phyloP scores from a whole-genome alignment of 352 stramenopile genomes.

The Albugo laibachii region DNA sequence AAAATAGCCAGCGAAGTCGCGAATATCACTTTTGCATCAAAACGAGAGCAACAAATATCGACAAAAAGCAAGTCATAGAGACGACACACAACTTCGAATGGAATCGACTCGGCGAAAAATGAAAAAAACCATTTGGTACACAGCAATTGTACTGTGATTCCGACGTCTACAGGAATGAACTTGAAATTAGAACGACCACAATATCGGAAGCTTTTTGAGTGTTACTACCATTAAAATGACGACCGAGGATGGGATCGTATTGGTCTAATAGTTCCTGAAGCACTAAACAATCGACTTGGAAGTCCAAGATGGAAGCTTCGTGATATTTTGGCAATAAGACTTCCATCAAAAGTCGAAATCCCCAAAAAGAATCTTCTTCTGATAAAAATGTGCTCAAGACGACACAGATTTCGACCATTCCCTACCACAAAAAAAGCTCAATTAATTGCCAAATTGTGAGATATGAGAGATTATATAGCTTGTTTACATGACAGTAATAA shows the following conservation, averaged over 20 bases:
- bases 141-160: constrained; percentile 51
- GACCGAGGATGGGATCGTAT: constrained; percentile 24
- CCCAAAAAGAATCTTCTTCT: constrained; percentile 64
- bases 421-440: constrained; percentile 8
- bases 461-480: background rate
- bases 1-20: constrained; percentile 53
- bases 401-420: constrained; percentile 64
- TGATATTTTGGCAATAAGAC: constrained; percentile 62
- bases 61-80: constrained; percentile 59
- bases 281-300: constrained; percentile 66
- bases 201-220: background rate
- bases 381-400: constrained; percentile 55
- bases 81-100: constrained; percentile 52
- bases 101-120: constrained; percentile 68
- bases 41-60: constrained; percentile 26
- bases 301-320: constrained; percentile 55
- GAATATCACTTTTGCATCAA: constrained; percentile 37
- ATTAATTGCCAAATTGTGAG: background rate
- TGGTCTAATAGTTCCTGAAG: constrained; percentile 43
- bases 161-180: constrained; percentile 7
- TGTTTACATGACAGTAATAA: constrained; percentile 42
- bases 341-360: constrained; percentile 48
- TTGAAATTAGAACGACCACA: background rate
- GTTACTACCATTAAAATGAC: constrained; percentile 20
- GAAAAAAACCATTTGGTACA: constrained; percentile 78